Evolutionary conservation across 2,329 filamentous ascomycete species (phyloP), one percentile per base, ranked within the genome.

Genomic region (Pestalotiopsis sp.): DNA sequence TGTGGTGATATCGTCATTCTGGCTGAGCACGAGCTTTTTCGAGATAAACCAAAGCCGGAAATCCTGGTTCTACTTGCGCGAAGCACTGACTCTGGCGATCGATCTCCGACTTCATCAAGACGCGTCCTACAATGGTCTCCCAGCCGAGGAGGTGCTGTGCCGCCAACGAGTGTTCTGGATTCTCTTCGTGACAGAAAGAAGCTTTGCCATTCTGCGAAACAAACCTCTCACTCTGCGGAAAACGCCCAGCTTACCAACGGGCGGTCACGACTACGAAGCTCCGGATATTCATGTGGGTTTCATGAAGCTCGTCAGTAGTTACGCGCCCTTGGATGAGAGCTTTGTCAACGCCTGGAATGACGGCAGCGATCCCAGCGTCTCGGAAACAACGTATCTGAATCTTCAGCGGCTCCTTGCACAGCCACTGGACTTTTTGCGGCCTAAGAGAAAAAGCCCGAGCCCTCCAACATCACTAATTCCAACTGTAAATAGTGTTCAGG

Each of bases 331-430:
- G 48, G 88, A 91, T 73, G 86, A 90, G 70, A 86, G 83, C 0
- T 91, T 91, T 71, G 83, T 91, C 14, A 83, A 85, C 11, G 81
- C 89, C 0, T 91, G 89, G 89, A 91, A 91, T 75, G 87, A 89
- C 69, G 82, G 85, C 3, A 80, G 80, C 22, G 78, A 80, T 56
- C 77, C 80, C 58, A 67, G 73, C 22, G 75, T 80, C 57, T 77
- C 74, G 55, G 73, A 73, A 4, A 71, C 75, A 9, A 80, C 78
- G 0, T 81, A 80, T 52, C 70, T 79, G 17, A 75, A 75, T 5
- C 73, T 81, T 2, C 79, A 81, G 64, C 74, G 77, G 40, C 71
- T 76, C 14, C 73, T 81, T 9, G 72, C 78, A 9, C 68, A 74
- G n/a, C 75, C 78, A 5, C 78, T 78, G 4, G 69, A 75, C 1